phyloP scores from a whole-genome alignment of 2,329 filamentous ascomycete genomes.

The Ophiobolus disseminans region DNA sequence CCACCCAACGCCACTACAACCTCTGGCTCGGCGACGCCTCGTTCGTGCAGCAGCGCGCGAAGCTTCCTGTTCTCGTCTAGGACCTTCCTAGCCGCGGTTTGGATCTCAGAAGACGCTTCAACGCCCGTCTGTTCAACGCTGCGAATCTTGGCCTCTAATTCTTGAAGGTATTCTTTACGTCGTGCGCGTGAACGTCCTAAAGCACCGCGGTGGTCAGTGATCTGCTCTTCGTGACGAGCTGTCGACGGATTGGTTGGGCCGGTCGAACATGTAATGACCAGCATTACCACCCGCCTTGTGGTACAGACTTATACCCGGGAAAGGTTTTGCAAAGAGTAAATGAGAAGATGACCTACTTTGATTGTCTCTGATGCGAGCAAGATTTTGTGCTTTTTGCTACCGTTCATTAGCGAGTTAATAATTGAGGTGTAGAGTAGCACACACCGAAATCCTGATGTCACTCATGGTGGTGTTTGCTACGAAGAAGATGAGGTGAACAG shows the following conservation, averaged over 20 bases:
- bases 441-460: slow-evolving; percentile 34
- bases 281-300: no score
- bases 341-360: slow-evolving; percentile 55
- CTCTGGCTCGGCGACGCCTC: slow-evolving; percentile 65
- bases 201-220: background rate
- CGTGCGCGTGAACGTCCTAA: slow-evolving; percentile 72
- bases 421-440: background rate
- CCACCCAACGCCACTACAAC: slow-evolving; percentile 50
- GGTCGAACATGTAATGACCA: no score
- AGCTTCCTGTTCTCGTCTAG: slow-evolving; percentile 73
- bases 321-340: slow-evolving; percentile 1
- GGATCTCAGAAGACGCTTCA: slow-evolving; percentile 74
- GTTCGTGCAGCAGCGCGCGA: slow-evolving; percentile 63
- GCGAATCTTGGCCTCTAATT: slow-evolving; percentile 70
- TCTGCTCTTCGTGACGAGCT: background rate
- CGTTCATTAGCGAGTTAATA: slow-evolving; percentile 9
- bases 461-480: slow-evolving; percentile 32
- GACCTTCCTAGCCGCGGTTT: slow-evolving; percentile 71
- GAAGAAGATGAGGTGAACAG: slow-evolving; percentile 12
- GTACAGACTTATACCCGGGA: no score
- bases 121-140: slow-evolving; percentile 70
- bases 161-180: slow-evolving; percentile 74
- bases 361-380: slow-evolving; percentile 75
- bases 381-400: slow-evolving; percentile 48
- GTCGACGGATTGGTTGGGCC: background rate